phyloP scores from a whole-genome alignment of 1,139 yeast species.

The Pichiaceae sp. region DNA sequence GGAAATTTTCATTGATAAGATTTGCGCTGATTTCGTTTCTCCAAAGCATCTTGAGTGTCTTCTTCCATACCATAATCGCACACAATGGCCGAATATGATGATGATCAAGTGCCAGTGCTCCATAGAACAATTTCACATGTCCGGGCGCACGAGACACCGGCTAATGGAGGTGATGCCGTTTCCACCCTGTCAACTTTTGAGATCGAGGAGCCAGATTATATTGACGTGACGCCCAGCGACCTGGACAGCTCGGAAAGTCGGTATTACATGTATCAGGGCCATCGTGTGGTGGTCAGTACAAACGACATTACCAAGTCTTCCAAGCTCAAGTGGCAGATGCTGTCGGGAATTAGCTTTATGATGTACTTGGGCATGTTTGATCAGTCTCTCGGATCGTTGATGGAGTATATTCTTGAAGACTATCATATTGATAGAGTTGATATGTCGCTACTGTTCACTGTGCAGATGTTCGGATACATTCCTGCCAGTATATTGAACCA shows the following conservation, averaged over 20 bases:
- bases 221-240: neutral
- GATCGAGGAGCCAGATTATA: neutral
- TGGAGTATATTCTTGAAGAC: conserved; percentile 38
- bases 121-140: too few relatives aligned
- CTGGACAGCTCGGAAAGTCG: neutral
- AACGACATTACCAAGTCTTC: conserved; percentile 23
- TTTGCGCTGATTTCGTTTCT: too few relatives aligned
- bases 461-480: conserved; percentile 29
- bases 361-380: conserved; percentile 46
- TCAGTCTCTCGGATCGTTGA: conserved; percentile 48
- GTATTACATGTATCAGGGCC: conserved; percentile 10
- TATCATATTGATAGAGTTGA: conserved; percentile 36
- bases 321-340: conserved; percentile 35
- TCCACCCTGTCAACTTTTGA: too few relatives aligned
- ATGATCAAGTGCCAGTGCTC: too few relatives aligned
- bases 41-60: too few relatives aligned
- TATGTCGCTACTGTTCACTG: conserved; percentile 25
- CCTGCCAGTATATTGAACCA: conserved; percentile 25
- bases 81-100: too few relatives aligned
- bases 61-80: too few relatives aligned
- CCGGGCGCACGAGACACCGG: too few relatives aligned
- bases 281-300: conserved; percentile 26
- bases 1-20: too few relatives aligned
- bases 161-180: too few relatives aligned
- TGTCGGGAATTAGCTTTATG: conserved; percentile 31